Evolutionary conservation across 1,139 yeast genomes (phyloP).

Genomic region (Scheffersomyces quercinus): DNA sequence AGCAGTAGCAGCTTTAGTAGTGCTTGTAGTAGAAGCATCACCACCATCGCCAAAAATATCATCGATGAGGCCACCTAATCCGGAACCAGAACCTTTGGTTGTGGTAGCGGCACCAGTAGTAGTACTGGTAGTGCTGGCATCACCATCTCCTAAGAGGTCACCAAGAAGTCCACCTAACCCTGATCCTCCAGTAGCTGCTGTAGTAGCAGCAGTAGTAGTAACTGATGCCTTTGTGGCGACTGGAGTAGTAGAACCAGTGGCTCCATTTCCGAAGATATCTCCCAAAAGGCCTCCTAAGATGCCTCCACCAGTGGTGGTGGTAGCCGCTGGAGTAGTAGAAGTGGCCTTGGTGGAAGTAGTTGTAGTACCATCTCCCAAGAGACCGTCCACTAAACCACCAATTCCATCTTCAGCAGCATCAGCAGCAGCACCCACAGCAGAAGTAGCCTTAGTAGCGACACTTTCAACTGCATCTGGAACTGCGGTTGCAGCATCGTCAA

Average conservation of each 20-base stretch:
- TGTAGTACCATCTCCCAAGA: slow-evolving; percentile 6
- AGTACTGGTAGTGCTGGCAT: background rate
- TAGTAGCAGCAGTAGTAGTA: slow-evolving; percentile 13
- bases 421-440: slow-evolving; percentile 4
- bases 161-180: slow-evolving; percentile 6
- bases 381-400: slow-evolving; percentile 8
- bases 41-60: slow-evolving; percentile 3
- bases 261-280: slow-evolving; percentile 13
- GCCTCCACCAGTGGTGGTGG: slow-evolving; percentile 7
- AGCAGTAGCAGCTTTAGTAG: slow-evolving; percentile 9
- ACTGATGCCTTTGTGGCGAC: slow-evolving; percentile 9
- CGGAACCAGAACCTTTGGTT: background rate
- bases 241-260: slow-evolving; percentile 4
- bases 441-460: slow-evolving; percentile 3
- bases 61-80: slow-evolving; percentile 3
- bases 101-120: background rate
- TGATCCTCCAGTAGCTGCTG: slow-evolving; percentile 9
- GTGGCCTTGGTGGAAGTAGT: slow-evolving; percentile 2
- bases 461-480: slow-evolving; percentile 1
- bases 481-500: background rate
- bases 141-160: slow-evolving; percentile 8
- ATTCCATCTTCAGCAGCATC: slow-evolving; percentile 5
- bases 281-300: slow-evolving; percentile 15
- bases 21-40: slow-evolving; percentile 10
- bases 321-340: slow-evolving; percentile 5